Evolutionary conservation across 768 basidiomycete genomes (phyloP).

Genomic region (Suillus clintonianus): DNA sequence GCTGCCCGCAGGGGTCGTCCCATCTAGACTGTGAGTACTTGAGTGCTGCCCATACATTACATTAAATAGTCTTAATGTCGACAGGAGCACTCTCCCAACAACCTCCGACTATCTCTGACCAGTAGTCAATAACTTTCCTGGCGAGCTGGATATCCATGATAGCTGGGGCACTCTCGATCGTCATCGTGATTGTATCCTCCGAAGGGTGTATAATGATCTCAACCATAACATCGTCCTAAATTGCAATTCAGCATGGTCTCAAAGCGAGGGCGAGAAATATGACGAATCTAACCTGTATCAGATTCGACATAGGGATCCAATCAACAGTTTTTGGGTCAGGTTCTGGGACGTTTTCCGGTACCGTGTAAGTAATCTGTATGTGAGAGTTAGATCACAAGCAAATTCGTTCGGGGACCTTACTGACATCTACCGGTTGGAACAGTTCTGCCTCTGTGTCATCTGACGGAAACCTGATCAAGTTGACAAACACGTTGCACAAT

Average conservation of each 20-base stretch:
- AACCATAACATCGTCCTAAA: slow-evolving; percentile 36
- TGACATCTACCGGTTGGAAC: slow-evolving; percentile 38
- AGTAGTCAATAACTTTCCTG: slow-evolving; percentile 17
- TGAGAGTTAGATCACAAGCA: not conserved
- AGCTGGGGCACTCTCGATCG: slow-evolving; percentile 19
- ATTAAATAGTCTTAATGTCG: not conserved
- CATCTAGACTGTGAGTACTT: not conserved
- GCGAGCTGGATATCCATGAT: slow-evolving; percentile 17
- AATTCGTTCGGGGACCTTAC: slow-evolving; percentile 5
- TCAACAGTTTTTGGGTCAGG: slow-evolving; percentile 15
- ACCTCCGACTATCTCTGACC: slow-evolving; percentile 20
- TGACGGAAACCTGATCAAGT: slow-evolving; percentile 40
- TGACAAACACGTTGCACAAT: slow-evolving; percentile 46
- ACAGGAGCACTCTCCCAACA: not conserved
- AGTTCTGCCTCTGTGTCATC: slow-evolving; percentile 15
- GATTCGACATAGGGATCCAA: slow-evolving; percentile 19
- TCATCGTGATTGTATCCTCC: slow-evolving; percentile 19
- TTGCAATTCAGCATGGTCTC: not conserved
- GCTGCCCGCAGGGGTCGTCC: slow-evolving; percentile 69
- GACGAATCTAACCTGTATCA: slow-evolving; percentile 23
- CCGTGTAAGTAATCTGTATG: slow-evolving; percentile 36
- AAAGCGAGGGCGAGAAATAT: not conserved
- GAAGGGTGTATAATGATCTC: slow-evolving; percentile 28
- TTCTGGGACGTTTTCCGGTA: slow-evolving; percentile 23
- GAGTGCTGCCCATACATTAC: not conserved